Evolutionary conservation across 2,329 filamentous ascomycete genomes (phyloP), one percentile per base, ranked within the genome.

Genomic region (Fusarium mexicanum): DNA sequence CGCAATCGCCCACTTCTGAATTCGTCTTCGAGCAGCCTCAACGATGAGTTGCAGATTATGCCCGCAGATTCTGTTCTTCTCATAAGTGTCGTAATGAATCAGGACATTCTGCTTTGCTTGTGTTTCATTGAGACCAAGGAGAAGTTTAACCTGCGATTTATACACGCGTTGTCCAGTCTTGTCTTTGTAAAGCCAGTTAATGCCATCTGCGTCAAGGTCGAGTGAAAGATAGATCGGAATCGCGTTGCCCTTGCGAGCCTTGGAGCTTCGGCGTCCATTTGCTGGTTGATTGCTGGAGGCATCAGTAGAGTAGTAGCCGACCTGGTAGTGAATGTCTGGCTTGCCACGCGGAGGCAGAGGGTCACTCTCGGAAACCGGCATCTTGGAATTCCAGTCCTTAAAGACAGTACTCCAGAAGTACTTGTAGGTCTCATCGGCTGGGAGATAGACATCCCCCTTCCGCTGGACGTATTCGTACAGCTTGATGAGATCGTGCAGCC

Each of bases 41-140:
- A 69, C 20, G n/a, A 69, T 63, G 24, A 69, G 64, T 13, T 43
- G 37, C 4, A 35, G 26, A 29, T 69, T 62, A 14, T 62, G 43
- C 3, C 37, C 37, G 9, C 33, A 60, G 33, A 67, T 37, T 37
- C 47, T 41, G 9, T 67, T 67, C 38, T 26, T 67, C 33, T 67
- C 62, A 13, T 24, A 47, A 7, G 9, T 29, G n/a, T 67, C 62
- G 29, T 51, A 57, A 17, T 60, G 24, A 8, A 44, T 26, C 37
- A 67, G 17, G 24, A 48, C 38, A 33, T 66, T 66, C 9, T 38
- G 33, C 26, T 67, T 66, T 8, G 61, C 61, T 18, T 67, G 50
- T 3, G 22, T 26, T 8, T 37, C 53, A 11, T 18, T 38, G 13
- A 67, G 64, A 5, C 64, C 50, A 16, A 37, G 7, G 10, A 66